Evolutionary conservation across 176 grass and related monocot species (phyloP).

Genomic region (Carex pumila): DNA sequence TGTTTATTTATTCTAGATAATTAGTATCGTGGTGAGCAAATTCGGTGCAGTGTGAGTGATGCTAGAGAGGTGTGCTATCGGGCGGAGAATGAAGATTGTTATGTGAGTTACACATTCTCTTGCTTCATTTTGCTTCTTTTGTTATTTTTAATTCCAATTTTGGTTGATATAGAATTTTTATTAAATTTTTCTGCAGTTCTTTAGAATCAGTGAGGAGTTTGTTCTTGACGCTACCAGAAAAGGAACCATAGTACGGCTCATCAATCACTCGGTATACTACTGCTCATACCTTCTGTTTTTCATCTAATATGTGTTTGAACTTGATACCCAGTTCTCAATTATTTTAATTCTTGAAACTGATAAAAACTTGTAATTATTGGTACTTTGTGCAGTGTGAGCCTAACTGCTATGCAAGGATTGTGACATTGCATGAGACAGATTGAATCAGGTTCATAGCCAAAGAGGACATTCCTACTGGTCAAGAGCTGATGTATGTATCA

Average conservation of each 20-base stretch:
- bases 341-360: background rate
- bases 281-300: background rate
- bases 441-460: conserved; percentile 78
- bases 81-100: conserved; percentile 76
- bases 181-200: no score
- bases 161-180: no score
- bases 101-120: conserved; percentile 44
- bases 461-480: conserved; percentile 54
- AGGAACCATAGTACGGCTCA: conserved; percentile 82
- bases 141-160: no score
- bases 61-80: conserved; percentile 77
- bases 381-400: conserved; percentile 68
- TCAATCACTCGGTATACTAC: conserved; percentile 77
- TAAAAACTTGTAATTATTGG: conserved; percentile 1
- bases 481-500: conserved; percentile 74
- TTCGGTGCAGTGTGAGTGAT: conserved; percentile 75
- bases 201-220: conserved; percentile 89
- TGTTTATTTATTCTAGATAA: conserved; percentile 40
- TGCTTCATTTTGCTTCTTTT: no score
- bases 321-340: background rate
- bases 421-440: conserved; percentile 36
- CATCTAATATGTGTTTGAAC: no score
- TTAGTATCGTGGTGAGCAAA: conserved; percentile 82
- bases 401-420: conserved; percentile 91
- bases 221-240: conserved; percentile 80